Evolutionary conservation across 495 filamentous ascomycete genomes (phyloP), one percentile per base, ranked within the genome.

Genomic region (Neurospora sp.): DNA sequence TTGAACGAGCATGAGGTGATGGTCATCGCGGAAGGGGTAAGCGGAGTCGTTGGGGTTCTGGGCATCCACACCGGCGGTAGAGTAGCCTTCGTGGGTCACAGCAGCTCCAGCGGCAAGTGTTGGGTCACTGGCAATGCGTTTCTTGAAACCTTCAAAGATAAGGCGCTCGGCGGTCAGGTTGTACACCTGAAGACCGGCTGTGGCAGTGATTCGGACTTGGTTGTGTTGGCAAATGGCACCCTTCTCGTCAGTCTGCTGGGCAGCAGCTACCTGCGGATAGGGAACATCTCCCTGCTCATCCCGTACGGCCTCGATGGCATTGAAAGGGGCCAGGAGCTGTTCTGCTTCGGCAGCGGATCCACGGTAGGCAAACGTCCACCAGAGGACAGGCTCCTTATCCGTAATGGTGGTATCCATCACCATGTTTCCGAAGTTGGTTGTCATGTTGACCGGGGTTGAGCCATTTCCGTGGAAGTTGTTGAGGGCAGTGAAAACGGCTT

Each of bases 11-110:
- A 48, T 48, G 45, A 48, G 45, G 21, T 9, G 45, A n/a, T 48
- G 19, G 9, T 48, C 45, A 8, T 70, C 70, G 2, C 88, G 84
- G 37, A 43, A 77, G 5, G 86, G 83, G 48, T 83, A 87, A 5
- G 87, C 86, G 62, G 81, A 82, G 0, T 79, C 77, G 8, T 78
- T 73, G 31, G 39, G 40, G 13, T 73, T 69, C 8, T 86, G 74
- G 0, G 79, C 79, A 39, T 84, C 73, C 0, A 89, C 86, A 8
- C 82, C 87, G 24, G 83, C 73, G 7, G 74, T 73, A 13, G 87
- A 83, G 79, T 88, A 89, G 19, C 84, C 86, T 75, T 89, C 88
- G 70, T 89, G 87, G 79, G 87, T 82, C 78, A 89, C 84, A 59
- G 85, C 76, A 4, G 86, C 85, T 66, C 75, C 76, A 71, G 75